Evolutionary conservation across 352 stramenopile species (phyloP), one percentile per base, ranked within the genome.

Genomic region (Elongisporangium anandrum): DNA sequence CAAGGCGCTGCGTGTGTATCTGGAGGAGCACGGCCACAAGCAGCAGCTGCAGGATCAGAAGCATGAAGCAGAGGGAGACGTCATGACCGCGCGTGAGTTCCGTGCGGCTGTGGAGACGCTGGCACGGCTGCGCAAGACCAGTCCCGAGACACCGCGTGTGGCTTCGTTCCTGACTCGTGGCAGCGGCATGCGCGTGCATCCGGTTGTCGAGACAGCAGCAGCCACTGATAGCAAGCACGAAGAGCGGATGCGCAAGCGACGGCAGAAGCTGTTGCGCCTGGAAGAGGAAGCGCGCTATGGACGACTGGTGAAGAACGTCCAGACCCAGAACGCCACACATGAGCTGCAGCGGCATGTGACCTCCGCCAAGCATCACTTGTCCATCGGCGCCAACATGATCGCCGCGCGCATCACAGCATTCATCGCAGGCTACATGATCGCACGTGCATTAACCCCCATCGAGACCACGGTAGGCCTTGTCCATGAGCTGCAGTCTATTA

Each of bases 331-430:
- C 51, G 57, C 52, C 10, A 59, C 69, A 0, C 53, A 60, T 0
- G 84, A 94, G 60, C 59, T 93, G 34, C 65, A 78, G 56, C 60
- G 73, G 15, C 76, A 80, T 60, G 72, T 92, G 53, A 91, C 68
- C 39, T 94, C 74, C 10, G 73, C 84, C 47, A 75, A 77, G 24
- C 81, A 92, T 63, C 84, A 95, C 59, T 58, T 95, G 29, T 94
- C 86, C 0, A 85, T 94, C 53, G 86, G 84, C 20, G 78, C 82
- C 34, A 95, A 95, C 63, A 94, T 95, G 86, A 72, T 95, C 34
- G 83, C 85, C 24, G 85, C 82, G 22, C 78, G 82, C n/a, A 53
- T 93, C 26, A 90, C 84, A 29, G 84, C 84, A 20, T 95, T 94
- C 50, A 72, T 91, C 26, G 84, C 86, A 20, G 65, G 87, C 24